Percentiles rank a stretch among this genome's conserved stretches.
Evolutionary conservation across 768 basidiomycete species (phyloP).

Genomic region (Sarcomyxa edulis): DNA sequence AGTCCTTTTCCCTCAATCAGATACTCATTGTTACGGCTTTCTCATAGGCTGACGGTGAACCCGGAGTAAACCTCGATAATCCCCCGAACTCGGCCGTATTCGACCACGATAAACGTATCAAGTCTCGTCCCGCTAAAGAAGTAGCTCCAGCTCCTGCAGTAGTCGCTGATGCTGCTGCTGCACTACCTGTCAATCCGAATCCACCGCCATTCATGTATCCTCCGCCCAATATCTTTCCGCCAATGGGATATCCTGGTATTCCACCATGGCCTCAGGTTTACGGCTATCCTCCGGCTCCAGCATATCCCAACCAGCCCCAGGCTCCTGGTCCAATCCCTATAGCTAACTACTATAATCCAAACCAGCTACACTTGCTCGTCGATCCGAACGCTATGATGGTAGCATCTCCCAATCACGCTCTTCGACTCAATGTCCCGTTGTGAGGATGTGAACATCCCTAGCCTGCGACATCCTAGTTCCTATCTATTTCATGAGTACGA

Average conservation of each 20-base stretch:
- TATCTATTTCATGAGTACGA: too few species aligned
- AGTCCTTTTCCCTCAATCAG: neutral
- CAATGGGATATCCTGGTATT: neutral
- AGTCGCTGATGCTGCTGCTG: neutral
- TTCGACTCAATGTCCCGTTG: conserved; percentile 1
- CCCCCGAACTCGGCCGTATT: conserved; percentile 1
- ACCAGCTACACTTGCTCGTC: neutral
- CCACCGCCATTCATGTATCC: neutral
- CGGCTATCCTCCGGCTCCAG: neutral
- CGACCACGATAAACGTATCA: neutral
- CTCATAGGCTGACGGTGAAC: neutral
- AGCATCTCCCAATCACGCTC: neutral
- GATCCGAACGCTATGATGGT: neutral
- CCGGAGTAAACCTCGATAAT: neutral
- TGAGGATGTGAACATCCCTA: too few species aligned
- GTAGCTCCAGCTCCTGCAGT: conserved; percentile 1
- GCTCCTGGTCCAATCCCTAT: neutral
- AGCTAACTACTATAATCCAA: neutral
- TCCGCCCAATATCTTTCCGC: neutral
- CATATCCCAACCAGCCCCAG: neutral
- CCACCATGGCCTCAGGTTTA: neutral
- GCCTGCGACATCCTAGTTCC: too few species aligned
- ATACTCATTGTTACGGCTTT: neutral
- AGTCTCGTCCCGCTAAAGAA: neutral
- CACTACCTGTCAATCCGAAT: conserved; percentile 1